Base-by-base conservation (phyloP, 2,329 filamentous ascomycete genomes). In the Malbranchea cinnamomea region DNA sequence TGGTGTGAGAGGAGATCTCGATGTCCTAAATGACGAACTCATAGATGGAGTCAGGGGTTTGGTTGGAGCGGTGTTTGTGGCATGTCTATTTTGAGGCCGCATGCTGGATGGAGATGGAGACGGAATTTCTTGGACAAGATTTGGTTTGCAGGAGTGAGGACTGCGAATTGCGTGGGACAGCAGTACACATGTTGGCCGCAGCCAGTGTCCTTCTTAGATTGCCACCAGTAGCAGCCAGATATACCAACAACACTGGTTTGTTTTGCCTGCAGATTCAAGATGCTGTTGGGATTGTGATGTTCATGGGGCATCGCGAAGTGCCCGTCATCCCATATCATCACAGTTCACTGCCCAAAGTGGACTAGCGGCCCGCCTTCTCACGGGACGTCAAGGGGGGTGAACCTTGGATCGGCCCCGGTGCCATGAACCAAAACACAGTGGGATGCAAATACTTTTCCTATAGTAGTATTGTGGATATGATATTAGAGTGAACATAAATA, bases 11-110 rank as follows among this genome's bases (percentile, higher is more conserved):
- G 71, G 70, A 12, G 60, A 50, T 46, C 67, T 68, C 37, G 54
- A 57, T 23, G 59, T 56, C 33, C 67, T 74, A 42, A 67, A 62
- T 26, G 66, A 70, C 26, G 71, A 61, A 52, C 65, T 68, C 45
- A 84, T 70, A 35, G 73, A 68, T 31, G 81, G 78, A 59, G 75
- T 75, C 47, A 78, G 65, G 23, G 74, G 70, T 58, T 63, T 60
- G 50, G 46, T 47, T 46, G 62, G 58, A 47, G 60, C 60, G 50
- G 52, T 53, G 45, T 54, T 54, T 45, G 55, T 59, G 54, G 56
- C 59, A 30, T 60, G 62, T 57, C 63, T 67, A 55, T 68, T 62
- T 48, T 53, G 52, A 37, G 56, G 56, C 54, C 68, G 61, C 48
- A 61, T 57, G 45, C 50, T 39, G 44, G 48, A 9, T 22, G 11